Evolutionary conservation across 2,329 filamentous ascomycete species (phyloP), one percentile per base, ranked within the genome.

Genomic region (Penicillium janthinellum): DNA sequence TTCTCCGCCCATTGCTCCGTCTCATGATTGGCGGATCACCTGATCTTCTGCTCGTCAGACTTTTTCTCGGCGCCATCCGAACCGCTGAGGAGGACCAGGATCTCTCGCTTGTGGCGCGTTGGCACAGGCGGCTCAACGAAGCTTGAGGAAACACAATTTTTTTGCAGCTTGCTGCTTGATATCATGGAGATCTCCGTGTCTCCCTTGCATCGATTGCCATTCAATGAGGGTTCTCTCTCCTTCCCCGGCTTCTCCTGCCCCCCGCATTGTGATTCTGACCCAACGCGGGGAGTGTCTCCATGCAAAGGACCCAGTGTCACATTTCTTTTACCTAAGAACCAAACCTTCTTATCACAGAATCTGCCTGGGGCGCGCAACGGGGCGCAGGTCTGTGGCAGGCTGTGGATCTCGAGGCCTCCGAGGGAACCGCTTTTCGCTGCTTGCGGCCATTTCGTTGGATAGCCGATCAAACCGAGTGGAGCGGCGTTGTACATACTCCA

Each of bases 301-400:
- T 52, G 20, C 11, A 37, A 7, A 38, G 31, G 20, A 47, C 48
- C 57, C 62, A 64, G 56, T 65, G 52, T 59, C 28, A n/a, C 44
- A 62, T 67, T 66, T 67, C 60, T 65, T 64, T 67, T 67, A 67
- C 65, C 47, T 67, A 67, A 67, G 42, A 31, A 52, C 31, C 51
- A 55, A 65, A 66, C 64, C 54, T 62, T 67, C 62, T 66, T 66
- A 67, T 67, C 65, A 28, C 28, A 25, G 49, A 28, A 50, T 28
- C 49, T 31, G 38, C 37, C 17, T 48, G 39, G 44, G 42, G 20
- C 22, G 45, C 41, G 39, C 28, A 41, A 50, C 44, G 56, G 48
- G 60, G 56, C 41, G 47, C 52, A 42, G 56, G 28, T 31, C 28
- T 6, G 28, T 31, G 28, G 28, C 28, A 38, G 47, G 37, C 20